phyloP scores from a whole-genome alignment of 768 basidiomycete species.

The Rhodotorula graminis region DNA sequence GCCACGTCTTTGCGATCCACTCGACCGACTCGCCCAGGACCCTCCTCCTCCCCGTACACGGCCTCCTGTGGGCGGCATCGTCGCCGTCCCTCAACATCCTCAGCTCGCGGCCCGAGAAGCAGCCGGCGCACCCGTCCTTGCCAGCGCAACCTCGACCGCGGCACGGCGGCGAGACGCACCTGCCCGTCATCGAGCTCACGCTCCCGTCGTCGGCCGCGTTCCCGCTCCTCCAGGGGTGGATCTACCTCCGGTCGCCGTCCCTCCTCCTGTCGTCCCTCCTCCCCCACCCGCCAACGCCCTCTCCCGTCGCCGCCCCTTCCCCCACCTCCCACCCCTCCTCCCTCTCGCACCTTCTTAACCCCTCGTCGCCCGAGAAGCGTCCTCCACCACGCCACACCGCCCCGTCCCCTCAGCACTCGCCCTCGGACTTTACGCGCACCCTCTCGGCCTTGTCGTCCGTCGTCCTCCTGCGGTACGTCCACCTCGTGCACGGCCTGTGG shows the following conservation, averaged over 20 bases:
- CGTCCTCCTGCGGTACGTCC: conserved; percentile 18
- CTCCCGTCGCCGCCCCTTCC: neutral
- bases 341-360: conserved; percentile 21
- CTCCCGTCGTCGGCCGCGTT: conserved; percentile 70
- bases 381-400: neutral
- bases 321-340: neutral
- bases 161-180: neutral
- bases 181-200: conserved; percentile 66
- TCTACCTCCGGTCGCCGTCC: conserved; percentile 65
- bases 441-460: conserved; percentile 20
- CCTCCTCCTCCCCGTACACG: conserved; percentile 59
- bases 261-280: conserved; percentile 62
- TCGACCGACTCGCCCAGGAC: conserved; percentile 53
- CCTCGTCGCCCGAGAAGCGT: neutral
- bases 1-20: conserved; percentile 59
- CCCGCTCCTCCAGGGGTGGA: conserved; percentile 59
- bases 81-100: conserved; percentile 42
- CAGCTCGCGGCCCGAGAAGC: conserved; percentile 17
- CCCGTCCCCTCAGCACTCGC: neutral
- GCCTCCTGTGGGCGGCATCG: conserved; percentile 59
- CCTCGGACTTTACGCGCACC: conserved; percentile 6
- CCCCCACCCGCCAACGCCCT: conserved; percentile 46
- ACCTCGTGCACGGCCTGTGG: conserved; percentile 36
- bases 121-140: conserved; percentile 54
- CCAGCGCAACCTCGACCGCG: conserved; percentile 49